A percentile compares a stretch with the other conserved stretches of the same genome.
Conservation (phyloP, 805 yeast species). For the Blastobotrys terrestris region DNA sequence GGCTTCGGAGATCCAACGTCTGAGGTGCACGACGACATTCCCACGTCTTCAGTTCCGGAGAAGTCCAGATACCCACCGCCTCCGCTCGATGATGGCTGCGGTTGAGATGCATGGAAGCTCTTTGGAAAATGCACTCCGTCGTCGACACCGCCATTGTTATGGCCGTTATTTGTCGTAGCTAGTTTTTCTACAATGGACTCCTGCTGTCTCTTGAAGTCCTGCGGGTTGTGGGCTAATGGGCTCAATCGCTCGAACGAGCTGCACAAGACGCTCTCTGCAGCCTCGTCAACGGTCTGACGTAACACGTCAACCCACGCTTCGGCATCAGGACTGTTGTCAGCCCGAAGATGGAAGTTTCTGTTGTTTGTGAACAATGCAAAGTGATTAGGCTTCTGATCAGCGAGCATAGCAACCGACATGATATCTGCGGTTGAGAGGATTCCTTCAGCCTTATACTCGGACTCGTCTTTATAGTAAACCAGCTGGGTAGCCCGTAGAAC, state of each 20-base stretch:
- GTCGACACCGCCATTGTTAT: neutral
- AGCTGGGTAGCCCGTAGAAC: constrained; percentile 30
- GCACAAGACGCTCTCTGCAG: constrained; percentile 16
- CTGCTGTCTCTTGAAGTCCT: neutral
- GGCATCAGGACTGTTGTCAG: constrained; percentile 24
- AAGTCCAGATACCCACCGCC: neutral
- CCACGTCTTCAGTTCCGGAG: neutral
- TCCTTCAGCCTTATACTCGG: constrained; percentile 30
- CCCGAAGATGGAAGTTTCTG: constrained; percentile 26
- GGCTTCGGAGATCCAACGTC: neutral
- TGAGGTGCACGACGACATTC: neutral
- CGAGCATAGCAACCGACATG: constrained; percentile 28
- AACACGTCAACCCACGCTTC: constrained; percentile 29
- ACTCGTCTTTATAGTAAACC: constrained; percentile 31
- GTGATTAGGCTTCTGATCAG: constrained; percentile 20
- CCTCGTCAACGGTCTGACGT: constrained; percentile 19
- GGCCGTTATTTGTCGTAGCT: no score
- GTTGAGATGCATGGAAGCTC: neutral
- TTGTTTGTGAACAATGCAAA: constrained; percentile 31
- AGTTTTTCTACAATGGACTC: constrained; percentile 1
- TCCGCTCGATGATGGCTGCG: neutral
- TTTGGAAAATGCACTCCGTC: neutral
- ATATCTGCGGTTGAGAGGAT: constrained; percentile 28
- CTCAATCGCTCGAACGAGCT: constrained; percentile 12
- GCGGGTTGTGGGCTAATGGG: constrained; percentile 4